Conservation (phyloP, 352 stramenopile genomes). For the Globisporangium echinulatum region DNA sequence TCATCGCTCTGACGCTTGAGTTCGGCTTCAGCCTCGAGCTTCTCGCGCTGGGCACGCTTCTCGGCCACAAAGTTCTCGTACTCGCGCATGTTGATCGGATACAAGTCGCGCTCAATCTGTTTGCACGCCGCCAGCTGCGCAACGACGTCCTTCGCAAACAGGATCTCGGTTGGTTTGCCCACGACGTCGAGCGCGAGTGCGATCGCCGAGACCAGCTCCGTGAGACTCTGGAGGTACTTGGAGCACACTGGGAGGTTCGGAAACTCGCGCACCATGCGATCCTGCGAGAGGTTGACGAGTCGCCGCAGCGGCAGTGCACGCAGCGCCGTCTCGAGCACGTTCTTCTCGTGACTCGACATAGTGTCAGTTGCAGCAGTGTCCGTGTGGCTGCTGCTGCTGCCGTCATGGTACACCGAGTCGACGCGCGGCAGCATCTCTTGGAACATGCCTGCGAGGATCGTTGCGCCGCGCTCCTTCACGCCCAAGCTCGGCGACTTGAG, state of each 20-base stretch:
- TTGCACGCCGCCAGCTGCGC: conserved; percentile 44
- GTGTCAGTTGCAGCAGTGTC: background rate
- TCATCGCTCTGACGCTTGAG: conserved; percentile 37
- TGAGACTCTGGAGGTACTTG: conserved; percentile 80
- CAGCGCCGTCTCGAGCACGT: conserved; percentile 31
- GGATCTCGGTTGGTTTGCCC: conserved; percentile 33
- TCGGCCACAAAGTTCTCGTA: conserved; percentile 50
- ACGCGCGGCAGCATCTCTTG: conserved; percentile 70
- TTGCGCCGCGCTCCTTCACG: conserved; percentile 82
- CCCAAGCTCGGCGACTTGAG: conserved; percentile 82
- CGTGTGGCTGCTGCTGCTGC: background rate
- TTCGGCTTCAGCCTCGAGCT: conserved; percentile 42
- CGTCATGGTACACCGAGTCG: conserved; percentile 4
- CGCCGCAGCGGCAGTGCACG: conserved; percentile 54
- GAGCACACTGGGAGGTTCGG: conserved; percentile 70
- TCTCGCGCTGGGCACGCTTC: conserved; percentile 32
- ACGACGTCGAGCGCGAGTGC: conserved; percentile 52
- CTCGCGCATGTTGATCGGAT: conserved; percentile 54
- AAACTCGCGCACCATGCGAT: conserved; percentile 75
- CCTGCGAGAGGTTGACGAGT: conserved; percentile 63
- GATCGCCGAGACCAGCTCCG: conserved; percentile 73
- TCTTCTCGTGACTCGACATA: conserved; percentile 19
- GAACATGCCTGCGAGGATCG: conserved; percentile 66
- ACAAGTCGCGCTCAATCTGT: conserved; percentile 59
- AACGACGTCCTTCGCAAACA: conserved; percentile 42